Evolutionary conservation across 306 rosid genomes (phyloP), one percentile per base, ranked within the genome.

Genomic region (Castanea sativa): DNA sequence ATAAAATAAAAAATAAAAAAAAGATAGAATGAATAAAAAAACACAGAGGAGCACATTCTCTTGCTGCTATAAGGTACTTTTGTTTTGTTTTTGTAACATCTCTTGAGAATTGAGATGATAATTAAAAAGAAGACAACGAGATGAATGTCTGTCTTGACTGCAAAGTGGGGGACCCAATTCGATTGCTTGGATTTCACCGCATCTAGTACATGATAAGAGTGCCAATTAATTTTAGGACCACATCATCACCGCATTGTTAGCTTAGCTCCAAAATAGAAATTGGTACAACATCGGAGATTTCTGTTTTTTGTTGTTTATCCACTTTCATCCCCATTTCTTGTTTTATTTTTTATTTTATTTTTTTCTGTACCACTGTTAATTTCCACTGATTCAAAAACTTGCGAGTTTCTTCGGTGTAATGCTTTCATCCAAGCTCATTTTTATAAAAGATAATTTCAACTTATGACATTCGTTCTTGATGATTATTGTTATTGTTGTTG

Each of bases 121-220:
- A 49, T 49, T 49, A 49, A 41, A 41, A 41, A 41, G 45, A 41
- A 35, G 75, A 38, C 45, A 78, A 56, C 43, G 76, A 73, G 64
- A 73, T 78, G 41, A 64, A 76, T 74, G 55, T 14, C 53, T 80
- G 45, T 74, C 72, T 57, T 58, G 61, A 33, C 30, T 81, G 75
- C 45, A 76, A 78, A 73, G 83, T 70, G 30, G 41, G 77, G 81
- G 86, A 71, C 83, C 83, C 85, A 73, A 41, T 53, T 79, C 49
- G 89, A 84, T 86, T 90, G 89, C 91, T 83, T 88, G 89, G 87
- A 70, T 80, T 88, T 88, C 91, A 88, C 85, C 92, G 73, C 89
- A 85, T 69, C 81, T 73, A 45, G 72, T 74, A 57, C 75, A 21
- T 41, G 73, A 82, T 72, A 69, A 59, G 77, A 55, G 75, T 63